Evolutionary conservation across 345 rosid genomes (phyloP), one percentile per base, ranked within the genome.

Genomic region (Salix arbutifolia): DNA sequence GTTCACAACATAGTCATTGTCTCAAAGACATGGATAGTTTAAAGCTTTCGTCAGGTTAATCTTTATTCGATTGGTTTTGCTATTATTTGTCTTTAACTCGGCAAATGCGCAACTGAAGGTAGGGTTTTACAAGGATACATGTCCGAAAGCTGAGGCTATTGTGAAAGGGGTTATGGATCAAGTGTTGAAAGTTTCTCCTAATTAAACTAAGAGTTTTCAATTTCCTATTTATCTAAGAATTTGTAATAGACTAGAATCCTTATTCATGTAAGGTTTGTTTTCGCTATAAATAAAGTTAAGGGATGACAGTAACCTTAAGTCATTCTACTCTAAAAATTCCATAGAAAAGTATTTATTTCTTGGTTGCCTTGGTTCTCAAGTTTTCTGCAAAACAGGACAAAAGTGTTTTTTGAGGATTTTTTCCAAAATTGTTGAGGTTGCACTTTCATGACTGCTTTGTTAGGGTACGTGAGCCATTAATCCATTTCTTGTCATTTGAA

Each of bases 391-490:
- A 28, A 28, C n/a, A n/a, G n/a, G n/a, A n/a, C n/a, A n/a, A n/a
- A n/a, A n/a, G n/a, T n/a, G n/a, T n/a, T n/a, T n/a, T n/a, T n/a
- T n/a, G n/a, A n/a, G n/a, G n/a, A n/a, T n/a, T n/a, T n/a, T n/a
- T n/a, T n/a, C n/a, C n/a, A n/a, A n/a, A n/a, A n/a, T n/a, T 92
- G 78, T 69, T 94, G 44, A 84, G 98, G 75, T 77, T 92, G 92
- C 88, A 87, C 72, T 92, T 94, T 61, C 97, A 94, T 38, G 98
- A 94, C 69, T 94, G 97, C 68, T 92, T 92, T 42, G 91, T 92
- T 18, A 58, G 89, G 83, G 97, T 94, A 74, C 31, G 53, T n/a
- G 0, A 53, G 25, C 13, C 61, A 21, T 56, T n/a, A n/a, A n/a
- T n/a, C 12, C 23, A 17, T 33, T 31, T 66, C 69, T 33, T 16